Evolutionary conservation across 768 basidiomycete genomes (phyloP), one percentile per base, ranked within the genome.

Genomic region (Collybia nuda): DNA sequence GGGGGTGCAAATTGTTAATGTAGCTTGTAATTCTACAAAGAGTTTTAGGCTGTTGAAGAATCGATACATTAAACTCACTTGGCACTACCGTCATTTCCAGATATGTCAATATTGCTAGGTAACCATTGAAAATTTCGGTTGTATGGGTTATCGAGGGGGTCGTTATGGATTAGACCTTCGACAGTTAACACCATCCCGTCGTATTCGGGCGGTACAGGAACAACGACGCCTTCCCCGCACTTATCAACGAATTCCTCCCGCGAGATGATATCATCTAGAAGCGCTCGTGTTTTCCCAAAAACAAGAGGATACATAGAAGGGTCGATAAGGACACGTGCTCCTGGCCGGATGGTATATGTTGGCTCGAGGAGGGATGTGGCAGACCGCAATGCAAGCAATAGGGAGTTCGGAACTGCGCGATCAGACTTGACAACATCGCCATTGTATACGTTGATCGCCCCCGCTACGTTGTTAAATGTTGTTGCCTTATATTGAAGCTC

Each of bases 1-100:
- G 41, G 1, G 73, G 75, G 50, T 74, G 66, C 5, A 76, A 58
- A 39, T 73, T 74, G 55, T 75, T 76, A 60, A 76, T 74, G 51
- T 78, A 76, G 12, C 66, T 68, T 15, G 61, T 65, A 21, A 69
- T 67, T 41, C 68, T 69, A 8, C 18, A 6, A 2, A 17, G 38
- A 38, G n/a, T n/a, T n/a, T n/a, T n/a, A 11, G 19, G 26, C 19
- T n/a, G 15, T 24, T 21, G 18, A 1, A 3, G 35, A 11, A 35
- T 18, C 7, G 29, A 23, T 9, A 12, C 14, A 18, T 14, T 42
- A 2, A 26, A 42, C 49, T 11, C 48, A 65, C 64, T 47, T 64
- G 35, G 58, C 56, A 23, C 49, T 44, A 3, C 56, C 50, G 4
- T 29, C 22, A 5, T 48, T 24, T 5, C 47, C 53, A 9, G 61